These are phyloP conservation scores for Rhytidhysteron rufulum DNA, from an alignment of 2,329 filamentous ascomycete genomes.

Conservation along the genomic window DNA sequence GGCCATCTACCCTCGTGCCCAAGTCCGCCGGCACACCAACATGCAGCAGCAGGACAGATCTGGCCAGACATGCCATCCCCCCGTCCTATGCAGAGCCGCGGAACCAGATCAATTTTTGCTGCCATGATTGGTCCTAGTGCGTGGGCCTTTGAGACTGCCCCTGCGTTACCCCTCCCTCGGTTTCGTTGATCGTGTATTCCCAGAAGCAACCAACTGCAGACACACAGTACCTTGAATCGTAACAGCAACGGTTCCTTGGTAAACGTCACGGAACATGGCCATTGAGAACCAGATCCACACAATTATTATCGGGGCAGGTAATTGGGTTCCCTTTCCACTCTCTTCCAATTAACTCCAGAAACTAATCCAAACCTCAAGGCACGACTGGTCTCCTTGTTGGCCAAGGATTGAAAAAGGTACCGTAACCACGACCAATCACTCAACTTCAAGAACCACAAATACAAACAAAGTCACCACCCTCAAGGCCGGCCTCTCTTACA, in stretches of 20 bases:
- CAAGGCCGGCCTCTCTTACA: slow-evolving; percentile 2
- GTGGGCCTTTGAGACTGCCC: no score
- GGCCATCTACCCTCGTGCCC: no score
- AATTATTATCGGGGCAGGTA: slow-evolving; percentile 3
- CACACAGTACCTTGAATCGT: no score
- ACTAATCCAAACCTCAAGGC: not conserved
- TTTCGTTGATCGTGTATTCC: not conserved
- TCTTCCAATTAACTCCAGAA: not conserved
- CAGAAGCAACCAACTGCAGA: not conserved
- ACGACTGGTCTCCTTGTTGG: slow-evolving; percentile 2
- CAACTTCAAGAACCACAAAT: not conserved
- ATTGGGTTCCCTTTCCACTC: not conserved
- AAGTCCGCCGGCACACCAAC: no score
- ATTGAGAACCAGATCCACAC: slow-evolving; percentile 2
- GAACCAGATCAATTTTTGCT: no score
- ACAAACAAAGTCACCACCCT: not conserved
- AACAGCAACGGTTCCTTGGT: no score
- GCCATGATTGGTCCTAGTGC: no score
- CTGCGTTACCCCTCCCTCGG: not conserved
- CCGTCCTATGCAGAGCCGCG: no score
- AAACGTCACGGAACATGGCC: no score
- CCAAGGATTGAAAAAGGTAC: slow-evolving; percentile 3
- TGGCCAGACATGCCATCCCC: no score
- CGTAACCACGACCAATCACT: not conserved
- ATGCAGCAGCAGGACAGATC: no score